These are phyloP conservation scores for Fusarium beomiforme DNA, from an alignment of 2,329 filamentous ascomycete genomes.

Conservation along the genomic window DNA sequence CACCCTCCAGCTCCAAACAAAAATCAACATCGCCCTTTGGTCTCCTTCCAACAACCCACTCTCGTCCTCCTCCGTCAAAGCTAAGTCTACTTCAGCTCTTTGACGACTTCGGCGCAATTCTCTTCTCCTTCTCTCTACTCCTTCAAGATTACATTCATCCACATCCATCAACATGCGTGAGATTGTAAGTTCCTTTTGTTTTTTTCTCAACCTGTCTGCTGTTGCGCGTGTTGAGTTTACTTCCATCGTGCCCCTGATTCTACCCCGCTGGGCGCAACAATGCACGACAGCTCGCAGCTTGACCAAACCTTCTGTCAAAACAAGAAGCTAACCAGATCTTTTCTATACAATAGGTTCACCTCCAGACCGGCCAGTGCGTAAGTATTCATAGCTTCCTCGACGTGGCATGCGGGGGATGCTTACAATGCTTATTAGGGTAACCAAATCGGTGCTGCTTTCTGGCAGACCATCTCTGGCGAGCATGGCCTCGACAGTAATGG, in stretches of 20 bases:
- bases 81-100: conserved; percentile 47
- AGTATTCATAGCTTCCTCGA: conserved; percentile 47
- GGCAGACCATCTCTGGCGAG: conserved; percentile 88
- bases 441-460: conserved; percentile 99
- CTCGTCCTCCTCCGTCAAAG: conserved; percentile 45
- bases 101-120: conserved; percentile 41
- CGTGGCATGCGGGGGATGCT: conserved; percentile 43
- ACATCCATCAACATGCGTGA: conserved; percentile 69
- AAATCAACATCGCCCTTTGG: conserved; percentile 49
- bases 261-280: conserved; percentile 47
- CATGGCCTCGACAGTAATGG: conserved; percentile 98
- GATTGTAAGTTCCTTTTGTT: conserved; percentile 65
- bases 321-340: conserved; percentile 64
- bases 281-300: conserved; percentile 22
- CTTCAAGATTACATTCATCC: conserved; percentile 39
- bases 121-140: conserved; percentile 37
- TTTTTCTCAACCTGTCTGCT: conserved; percentile 23
- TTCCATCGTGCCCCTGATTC: conserved; percentile 48
- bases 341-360: conserved; percentile 85
- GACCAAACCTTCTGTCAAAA: conserved; percentile 17
- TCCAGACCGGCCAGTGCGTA: conserved; percentile 99
- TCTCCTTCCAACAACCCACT: conserved; percentile 40
- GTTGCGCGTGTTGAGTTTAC: conserved; percentile 3
- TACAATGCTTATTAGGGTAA: conserved; percentile 78
- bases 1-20: conserved; percentile 45